Evolutionary conservation across 1,284 basidiomycete species (phyloP).

Genomic region (Ganoderma resinaceum): DNA sequence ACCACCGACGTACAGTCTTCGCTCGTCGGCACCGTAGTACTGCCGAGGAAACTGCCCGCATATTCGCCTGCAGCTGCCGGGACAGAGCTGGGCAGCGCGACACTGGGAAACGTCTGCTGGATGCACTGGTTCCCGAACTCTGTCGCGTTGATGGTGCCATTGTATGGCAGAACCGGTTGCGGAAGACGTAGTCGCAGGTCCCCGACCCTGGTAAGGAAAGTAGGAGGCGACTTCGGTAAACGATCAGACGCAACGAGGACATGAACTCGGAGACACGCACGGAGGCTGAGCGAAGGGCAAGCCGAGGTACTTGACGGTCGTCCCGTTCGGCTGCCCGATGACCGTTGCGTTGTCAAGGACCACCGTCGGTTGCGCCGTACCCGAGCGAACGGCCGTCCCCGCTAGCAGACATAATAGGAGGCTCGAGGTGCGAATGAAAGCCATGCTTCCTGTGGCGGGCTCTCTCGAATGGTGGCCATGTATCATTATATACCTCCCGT

Average conservation of each 20-base stretch:
- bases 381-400: neutral
- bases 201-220: conserved; percentile 40
- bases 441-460: neutral
- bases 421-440: neutral
- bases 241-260: neutral
- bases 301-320: conserved; percentile 25
- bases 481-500: neutral
- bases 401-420: neutral
- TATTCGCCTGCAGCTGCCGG: conserved; percentile 2
- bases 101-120: conserved; percentile 10
- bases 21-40: conserved; percentile 6
- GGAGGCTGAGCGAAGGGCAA: conserved; percentile 32
- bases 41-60: neutral
- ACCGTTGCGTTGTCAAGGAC: conserved; percentile 21
- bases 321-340: conserved; percentile 16
- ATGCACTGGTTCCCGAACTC: conserved; percentile 15
- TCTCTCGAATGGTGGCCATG: neutral
- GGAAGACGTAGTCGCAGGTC: conserved; percentile 40
- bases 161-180: neutral
- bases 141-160: conserved; percentile 12
- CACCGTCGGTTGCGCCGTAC: conserved; percentile 7
- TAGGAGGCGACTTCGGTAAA: neutral
- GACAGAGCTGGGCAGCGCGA: conserved; percentile 8
- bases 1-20: conserved; percentile 30
- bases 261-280: conserved; percentile 10